Evolutionary conservation across 257 asterid species (phyloP).

Genomic region (Solanum ossicruentum): DNA sequence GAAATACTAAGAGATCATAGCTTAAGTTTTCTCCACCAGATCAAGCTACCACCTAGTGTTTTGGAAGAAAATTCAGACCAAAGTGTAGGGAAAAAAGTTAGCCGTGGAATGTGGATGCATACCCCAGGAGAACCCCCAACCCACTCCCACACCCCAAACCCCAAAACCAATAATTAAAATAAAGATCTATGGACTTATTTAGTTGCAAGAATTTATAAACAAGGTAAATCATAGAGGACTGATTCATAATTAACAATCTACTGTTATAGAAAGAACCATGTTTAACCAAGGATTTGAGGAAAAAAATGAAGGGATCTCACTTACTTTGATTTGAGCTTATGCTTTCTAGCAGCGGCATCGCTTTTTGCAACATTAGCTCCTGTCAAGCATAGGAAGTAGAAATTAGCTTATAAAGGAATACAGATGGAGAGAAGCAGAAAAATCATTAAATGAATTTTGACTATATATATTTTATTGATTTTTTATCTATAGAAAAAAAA

Average conservation of each 20-base stretch:
- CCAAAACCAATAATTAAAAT: background rate
- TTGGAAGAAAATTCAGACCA: background rate
- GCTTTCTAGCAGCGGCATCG: conserved; percentile 6
- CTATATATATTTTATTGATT: background rate
- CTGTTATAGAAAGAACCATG: background rate
- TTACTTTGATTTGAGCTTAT: conserved; percentile 31
- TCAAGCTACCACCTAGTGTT: background rate
- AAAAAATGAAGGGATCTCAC: conserved; percentile 4
- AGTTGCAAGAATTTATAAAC: background rate
- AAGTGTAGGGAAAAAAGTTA: background rate
- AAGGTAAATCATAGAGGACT: background rate
- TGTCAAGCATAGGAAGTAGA: conserved; percentile 11
- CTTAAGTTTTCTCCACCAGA: background rate
- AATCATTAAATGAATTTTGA: background rate
- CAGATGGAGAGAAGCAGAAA: background rate
- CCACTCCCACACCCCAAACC: background rate
- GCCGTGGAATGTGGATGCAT: background rate
- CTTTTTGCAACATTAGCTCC: conserved; percentile 20
- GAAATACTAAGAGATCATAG: background rate
- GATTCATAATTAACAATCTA: background rate
- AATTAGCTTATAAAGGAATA: background rate
- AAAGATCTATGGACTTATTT: background rate
- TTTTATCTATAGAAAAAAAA: background rate
- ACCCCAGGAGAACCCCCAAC: background rate
- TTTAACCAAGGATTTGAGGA: background rate